Conservation (phyloP, 2,329 filamentous ascomycete species). For the Pyricularia sp. region DNA sequence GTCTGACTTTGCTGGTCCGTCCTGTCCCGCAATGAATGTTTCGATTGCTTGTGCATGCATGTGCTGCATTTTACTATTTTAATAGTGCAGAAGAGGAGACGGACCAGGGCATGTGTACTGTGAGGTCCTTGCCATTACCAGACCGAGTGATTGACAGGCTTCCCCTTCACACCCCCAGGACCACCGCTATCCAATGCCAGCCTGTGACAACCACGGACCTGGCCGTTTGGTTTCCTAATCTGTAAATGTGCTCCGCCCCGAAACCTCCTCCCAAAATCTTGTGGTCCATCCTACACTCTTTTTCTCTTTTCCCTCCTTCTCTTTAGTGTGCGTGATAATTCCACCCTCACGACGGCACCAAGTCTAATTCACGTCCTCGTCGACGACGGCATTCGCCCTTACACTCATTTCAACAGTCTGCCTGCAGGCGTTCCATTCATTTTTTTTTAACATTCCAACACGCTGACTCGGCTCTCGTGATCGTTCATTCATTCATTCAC, state of each 20-base stretch:
- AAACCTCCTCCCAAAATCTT: conserved; percentile 13
- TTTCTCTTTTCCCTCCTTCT: conserved; percentile 5
- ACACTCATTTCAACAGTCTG: conserved; percentile 25
- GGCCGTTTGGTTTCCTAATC: conserved; percentile 1
- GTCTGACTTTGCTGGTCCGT: background rate
- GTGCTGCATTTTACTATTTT: background rate
- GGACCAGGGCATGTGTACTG: background rate
- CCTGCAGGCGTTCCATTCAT: conserved; percentile 46
- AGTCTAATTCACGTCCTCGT: background rate
- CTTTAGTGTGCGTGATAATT: background rate
- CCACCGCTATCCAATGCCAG: background rate
- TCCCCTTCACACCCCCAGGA: background rate
- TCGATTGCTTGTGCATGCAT: background rate
- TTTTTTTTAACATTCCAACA: conserved; percentile 23
- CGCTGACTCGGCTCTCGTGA: conserved; percentile 20
- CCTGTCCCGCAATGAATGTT: background rate
- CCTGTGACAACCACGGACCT: background rate
- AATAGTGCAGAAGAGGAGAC: background rate
- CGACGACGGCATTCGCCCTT: conserved; percentile 7
- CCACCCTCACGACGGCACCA: background rate
- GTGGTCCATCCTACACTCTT: conserved; percentile 7
- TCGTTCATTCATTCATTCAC: conserved; percentile 9
- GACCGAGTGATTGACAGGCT: background rate
- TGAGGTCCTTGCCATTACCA: background rate
- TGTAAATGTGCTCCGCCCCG: conserved; percentile 4